Evolutionary conservation across 306 rosid species (phyloP), one percentile per base, ranked within the genome.

Genomic region (Albizia julibrissin): DNA sequence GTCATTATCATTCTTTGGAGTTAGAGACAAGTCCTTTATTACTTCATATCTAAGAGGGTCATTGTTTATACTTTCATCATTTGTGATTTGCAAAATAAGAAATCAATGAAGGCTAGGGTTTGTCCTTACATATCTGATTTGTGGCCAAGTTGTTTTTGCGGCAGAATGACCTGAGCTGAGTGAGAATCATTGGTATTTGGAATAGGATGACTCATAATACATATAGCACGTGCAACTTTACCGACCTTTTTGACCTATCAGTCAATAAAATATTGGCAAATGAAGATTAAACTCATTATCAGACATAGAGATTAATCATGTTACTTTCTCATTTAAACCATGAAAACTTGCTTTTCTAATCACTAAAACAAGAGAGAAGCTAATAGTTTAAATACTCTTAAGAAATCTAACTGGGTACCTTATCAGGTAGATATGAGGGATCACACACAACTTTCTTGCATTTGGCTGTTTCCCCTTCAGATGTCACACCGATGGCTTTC

Each of bases 81-180:
- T 68, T 82, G 64, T 43, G 33, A 49, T 50, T 50, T 22, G 49
- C 52, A 44, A 27, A 16, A 58, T 12, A 33, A 31, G 70, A 78
- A 87, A 73, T 33, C 71, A 64, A 64, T 29, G 40, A 14, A 64
- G 40, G 69, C 40, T 27, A 62, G 34, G 34, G 18, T 62, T 61
- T 64, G n/a, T 64, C 69, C 92, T 46, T 85, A 90, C 97, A 91
- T 90, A 68, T 93, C 97, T 22, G 97, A 93, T 86, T 90, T 91
- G 34, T 94, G 91, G 56, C 91, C 91, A 26, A 93, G 94, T 83
- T 93, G 97, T 88, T 93, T 88, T 84, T 93, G 97, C 1, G 97
- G 97, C 74, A 93, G 90, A 86, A 93, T 93, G 80, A 93, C 97
- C 83, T 93, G 97, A n/a, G 89, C 95, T n/a, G 97, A 93, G 77